Evolutionary conservation across 192 early-diverging fungal genomes (phyloP), one percentile per base, ranked within the genome.

Genomic region (Entomortierella lignicola): DNA sequence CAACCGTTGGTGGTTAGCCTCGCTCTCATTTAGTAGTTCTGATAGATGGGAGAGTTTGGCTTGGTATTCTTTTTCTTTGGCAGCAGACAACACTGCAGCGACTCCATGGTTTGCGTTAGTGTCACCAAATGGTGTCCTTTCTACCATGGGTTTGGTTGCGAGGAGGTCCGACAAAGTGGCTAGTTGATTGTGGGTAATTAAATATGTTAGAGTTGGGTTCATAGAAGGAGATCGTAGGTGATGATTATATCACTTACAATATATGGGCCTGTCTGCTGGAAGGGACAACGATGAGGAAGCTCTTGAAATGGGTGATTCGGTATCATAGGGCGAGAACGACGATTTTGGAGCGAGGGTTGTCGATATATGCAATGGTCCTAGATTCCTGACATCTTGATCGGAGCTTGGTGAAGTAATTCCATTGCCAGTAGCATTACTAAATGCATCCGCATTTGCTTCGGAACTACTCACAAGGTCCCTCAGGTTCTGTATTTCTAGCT

Each of bases 21-120:
- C 88, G 63, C 86, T 89, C 72, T 90, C 89, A 47, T 89, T 77
- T 58, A 90, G 47, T 47, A 90, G 62, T 32, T 90, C 88, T 29
- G 82, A 79, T 51, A 90, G 43, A 50, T 87, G 80, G 32, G 86
- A 75, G 12, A 90, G 61, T 53, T 90, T 86, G 56, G 72, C 51
- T 42, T 66, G 53, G 57, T 80, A 75, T 44, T 84, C 83, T 44
- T 62, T 54, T 44, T 84, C 83, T 31, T 72, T 81, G 23, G 63
- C 56, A 20, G 72, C 55, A 23, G 67, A 66, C 37, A 70, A 20
- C 2, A 60, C 21, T 13, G 53, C 30, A 10, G 54, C 32, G 17
- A 25, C 31, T 20, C 66, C 74, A 23, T 43, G 51, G 25, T 57
- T 66, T 31, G 42, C 56, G 29, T 37, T 60, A 4, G 62, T 30